Base-by-base conservation (phyloP, 352 stramenopile genomes). In the Phytophthora agathidicida region DNA sequence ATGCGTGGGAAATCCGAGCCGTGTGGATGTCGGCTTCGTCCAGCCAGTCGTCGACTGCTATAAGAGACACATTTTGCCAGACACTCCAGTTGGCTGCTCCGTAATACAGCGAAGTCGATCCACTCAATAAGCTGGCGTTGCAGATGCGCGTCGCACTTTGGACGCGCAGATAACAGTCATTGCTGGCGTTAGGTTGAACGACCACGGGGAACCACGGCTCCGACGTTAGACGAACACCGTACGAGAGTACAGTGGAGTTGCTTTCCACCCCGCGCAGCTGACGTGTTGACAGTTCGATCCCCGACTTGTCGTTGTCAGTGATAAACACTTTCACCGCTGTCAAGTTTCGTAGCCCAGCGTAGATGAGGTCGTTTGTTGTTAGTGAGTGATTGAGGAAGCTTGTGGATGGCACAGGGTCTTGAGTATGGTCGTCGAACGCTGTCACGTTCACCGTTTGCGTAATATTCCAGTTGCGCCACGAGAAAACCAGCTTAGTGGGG, bases 381-480 rank as follows among this genome's bases (percentile, higher is more conserved):
- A 93, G 60, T 7, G 75, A 58, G 31, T 93, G 83, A 1, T 73
- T 72, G 11, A 93, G 38, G 0, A 73, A 43, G 16, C 79, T 89
- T 2, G 70, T 75, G 11, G 81, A 89, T 13, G 73, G 55, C 19
- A 71, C 20, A 0, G 44, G 24, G 17, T 91, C 81, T 51, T 89
- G 51, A 0, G 81, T 91, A 20, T 32, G 59, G 48, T 93, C 83
- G 36, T 93, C 78, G 6, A 91, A 62, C 0, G 83, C 80, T 8
- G 68, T 20, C 7, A 93, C 80, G 0, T 42, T 66, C 0, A 93
- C 72, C 0, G 54, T 73, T 36, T 91, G 83, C 0, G 53, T 57
- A 0, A 85, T 14, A 35, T 90, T 91, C 83, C 83, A 93, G 41
- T 90, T 66, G 2, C 63, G 59, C 83, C 81, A 91, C 32, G 81